Evolutionary conservation across 139 green algal genomes (phyloP).

Genomic region (Chlorella sp.): DNA sequence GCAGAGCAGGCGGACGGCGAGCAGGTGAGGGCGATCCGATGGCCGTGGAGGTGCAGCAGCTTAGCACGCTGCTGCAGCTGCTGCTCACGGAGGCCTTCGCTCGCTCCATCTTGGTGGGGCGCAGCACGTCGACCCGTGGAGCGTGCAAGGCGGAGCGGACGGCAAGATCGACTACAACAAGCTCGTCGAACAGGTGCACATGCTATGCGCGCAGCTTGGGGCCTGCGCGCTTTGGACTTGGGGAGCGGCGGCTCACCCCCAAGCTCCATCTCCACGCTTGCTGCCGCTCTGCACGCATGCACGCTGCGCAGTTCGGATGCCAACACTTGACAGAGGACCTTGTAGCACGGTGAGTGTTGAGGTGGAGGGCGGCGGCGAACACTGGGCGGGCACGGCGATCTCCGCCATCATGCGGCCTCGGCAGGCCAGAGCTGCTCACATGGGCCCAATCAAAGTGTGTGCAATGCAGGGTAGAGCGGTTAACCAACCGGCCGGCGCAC

Average conservation of each 20-base stretch:
- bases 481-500: slow-evolving; percentile 77
- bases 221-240: too few relatives aligned
- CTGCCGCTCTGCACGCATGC: background rate
- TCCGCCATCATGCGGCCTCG: too few relatives aligned
- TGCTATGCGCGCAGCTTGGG: too few relatives aligned
- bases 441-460: too few relatives aligned
- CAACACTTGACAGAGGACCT: slow-evolving; percentile 30
- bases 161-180: slow-evolving; percentile 97
- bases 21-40: background rate
- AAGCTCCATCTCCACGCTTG: background rate
- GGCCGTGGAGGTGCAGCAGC: too few relatives aligned
- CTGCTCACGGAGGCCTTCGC: background rate
- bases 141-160: slow-evolving; percentile 77
- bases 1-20: background rate
- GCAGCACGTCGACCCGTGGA: slow-evolving; percentile 78
- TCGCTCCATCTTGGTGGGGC: background rate
- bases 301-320: slow-evolving; percentile 44
- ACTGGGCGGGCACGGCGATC: too few relatives aligned
- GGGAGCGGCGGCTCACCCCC: too few relatives aligned
- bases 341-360: slow-evolving; percentile 28
- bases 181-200: slow-evolving; percentile 77
- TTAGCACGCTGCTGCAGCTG: background rate
- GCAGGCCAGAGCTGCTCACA: too few relatives aligned
- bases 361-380: background rate
- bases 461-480: slow-evolving; percentile 54